These are phyloP conservation scores for Diatrype stigma DNA, from an alignment of 2,329 filamentous ascomycete genomes.

Conservation along the genomic window DNA sequence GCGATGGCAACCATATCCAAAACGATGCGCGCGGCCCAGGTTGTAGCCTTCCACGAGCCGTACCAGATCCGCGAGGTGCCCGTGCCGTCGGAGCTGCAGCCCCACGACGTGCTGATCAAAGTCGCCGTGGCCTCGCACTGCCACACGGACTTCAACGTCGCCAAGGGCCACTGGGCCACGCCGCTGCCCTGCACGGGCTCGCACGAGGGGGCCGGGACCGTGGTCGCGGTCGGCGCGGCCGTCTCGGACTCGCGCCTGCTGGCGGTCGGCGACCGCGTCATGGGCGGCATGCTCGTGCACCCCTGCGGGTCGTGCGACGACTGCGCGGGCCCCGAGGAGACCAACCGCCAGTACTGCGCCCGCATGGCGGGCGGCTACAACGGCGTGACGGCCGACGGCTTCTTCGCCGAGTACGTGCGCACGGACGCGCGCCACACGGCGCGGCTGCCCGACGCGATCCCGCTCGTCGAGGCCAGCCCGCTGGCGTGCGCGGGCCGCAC, in stretches of 20 bases:
- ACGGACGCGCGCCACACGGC: too few relatives aligned
- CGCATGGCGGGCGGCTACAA: background rate
- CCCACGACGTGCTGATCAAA: too few relatives aligned
- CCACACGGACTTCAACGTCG: too few relatives aligned
- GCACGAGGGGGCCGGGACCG: background rate
- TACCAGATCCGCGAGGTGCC: too few relatives aligned
- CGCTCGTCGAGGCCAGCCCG: too few relatives aligned
- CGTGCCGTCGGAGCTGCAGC: too few relatives aligned
- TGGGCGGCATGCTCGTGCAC: background rate
- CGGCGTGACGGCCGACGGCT: background rate
- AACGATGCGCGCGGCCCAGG: background rate
- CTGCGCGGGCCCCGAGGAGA: background rate
- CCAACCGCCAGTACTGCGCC: background rate
- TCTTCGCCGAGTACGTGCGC: background rate
- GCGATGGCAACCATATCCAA: background rate
- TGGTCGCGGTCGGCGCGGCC: background rate
- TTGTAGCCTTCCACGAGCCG: background rate
- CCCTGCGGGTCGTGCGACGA: background rate
- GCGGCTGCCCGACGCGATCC: too few relatives aligned
- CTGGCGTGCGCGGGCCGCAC: slow-evolving; percentile 9
- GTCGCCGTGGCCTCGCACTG: too few relatives aligned
- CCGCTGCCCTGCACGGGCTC: too few relatives aligned
- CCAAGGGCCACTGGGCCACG: too few relatives aligned
- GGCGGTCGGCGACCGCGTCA: background rate
- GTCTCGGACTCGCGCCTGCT: background rate